Conservation (phyloP, 805 yeast species). For the Saccharomycopsis capsularis region DNA sequence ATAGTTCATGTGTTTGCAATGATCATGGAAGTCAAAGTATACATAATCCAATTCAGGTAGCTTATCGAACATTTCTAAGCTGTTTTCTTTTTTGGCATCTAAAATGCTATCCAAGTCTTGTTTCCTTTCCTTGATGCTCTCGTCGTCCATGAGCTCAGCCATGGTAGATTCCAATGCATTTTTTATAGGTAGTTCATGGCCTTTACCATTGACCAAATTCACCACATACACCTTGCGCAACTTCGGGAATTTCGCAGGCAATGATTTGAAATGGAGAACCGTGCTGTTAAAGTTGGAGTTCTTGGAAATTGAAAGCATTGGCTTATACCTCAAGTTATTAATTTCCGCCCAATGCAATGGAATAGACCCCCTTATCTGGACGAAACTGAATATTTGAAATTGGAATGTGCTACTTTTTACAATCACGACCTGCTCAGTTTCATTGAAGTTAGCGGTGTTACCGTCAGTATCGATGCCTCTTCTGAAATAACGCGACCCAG, state of each 20-base stretch:
- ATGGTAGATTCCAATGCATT: conserved; percentile 75
- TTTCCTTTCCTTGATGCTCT: neutral
- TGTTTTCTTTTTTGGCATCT: neutral
- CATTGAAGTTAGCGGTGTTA: conserved; percentile 83
- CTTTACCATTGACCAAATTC: conserved; percentile 84
- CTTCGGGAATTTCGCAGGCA: conserved; percentile 31
- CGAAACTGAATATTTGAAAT: conserved; percentile 40
- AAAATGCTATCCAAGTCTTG: neutral
- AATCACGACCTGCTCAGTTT: conserved; percentile 76
- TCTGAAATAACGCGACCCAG: conserved; percentile 95
- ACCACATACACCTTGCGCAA: conserved; percentile 77
- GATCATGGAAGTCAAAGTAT: conserved; percentile 96
- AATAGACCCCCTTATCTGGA: conserved; percentile 95
- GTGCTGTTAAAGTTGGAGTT: conserved; percentile 56
- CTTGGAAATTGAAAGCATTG: conserved; percentile 61
- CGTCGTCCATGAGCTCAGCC: conserved; percentile 22
- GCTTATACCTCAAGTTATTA: conserved; percentile 82
- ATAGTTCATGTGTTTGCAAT: conserved; percentile 92
- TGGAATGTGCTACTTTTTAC: conserved; percentile 25
- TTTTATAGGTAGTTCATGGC: conserved; percentile 88
- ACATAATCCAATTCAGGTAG: conserved; percentile 48
- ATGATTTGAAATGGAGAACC: conserved; percentile 65
- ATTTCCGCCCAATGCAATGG: conserved; percentile 96
- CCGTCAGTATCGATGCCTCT: conserved; percentile 87
- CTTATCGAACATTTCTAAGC: no score